phyloP scores from a whole-genome alignment of 2,329 filamentous ascomycete genomes.

The Beauveria scarabaeidicola region DNA sequence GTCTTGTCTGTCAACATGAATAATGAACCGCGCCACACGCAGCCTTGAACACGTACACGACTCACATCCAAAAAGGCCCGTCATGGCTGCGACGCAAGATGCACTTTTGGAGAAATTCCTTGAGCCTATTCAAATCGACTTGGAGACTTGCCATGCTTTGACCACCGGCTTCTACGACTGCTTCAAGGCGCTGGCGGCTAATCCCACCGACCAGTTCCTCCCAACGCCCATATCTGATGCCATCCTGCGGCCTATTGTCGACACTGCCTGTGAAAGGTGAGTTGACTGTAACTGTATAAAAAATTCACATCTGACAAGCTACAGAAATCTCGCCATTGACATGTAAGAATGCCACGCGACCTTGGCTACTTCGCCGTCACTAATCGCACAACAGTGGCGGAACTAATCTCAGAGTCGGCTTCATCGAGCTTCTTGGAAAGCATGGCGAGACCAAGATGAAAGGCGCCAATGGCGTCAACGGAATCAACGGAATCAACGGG shows the following conservation, averaged over 20 bases:
- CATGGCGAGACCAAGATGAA: constrained; percentile 15
- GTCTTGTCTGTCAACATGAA: background rate
- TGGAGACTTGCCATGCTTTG: constrained; percentile 35
- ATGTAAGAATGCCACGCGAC: constrained; percentile 39
- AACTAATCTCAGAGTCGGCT: constrained; percentile 60
- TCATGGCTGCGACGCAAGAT: constrained; percentile 18
- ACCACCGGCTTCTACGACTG: constrained; percentile 38
- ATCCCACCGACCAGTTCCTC: constrained; percentile 48
- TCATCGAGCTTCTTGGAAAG: constrained; percentile 49
- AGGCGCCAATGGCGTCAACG: constrained; percentile 13
- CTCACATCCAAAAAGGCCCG: background rate
- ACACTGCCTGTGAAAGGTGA: constrained; percentile 39
- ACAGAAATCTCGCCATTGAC: constrained; percentile 54
- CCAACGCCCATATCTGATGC: constrained; percentile 54
- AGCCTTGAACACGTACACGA: constrained; percentile 5
- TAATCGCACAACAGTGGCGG: constrained; percentile 44
- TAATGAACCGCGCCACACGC: background rate
- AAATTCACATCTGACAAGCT: background rate
- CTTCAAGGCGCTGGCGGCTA: constrained; percentile 42
- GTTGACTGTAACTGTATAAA: constrained; percentile 18
- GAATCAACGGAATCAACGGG: background rate
- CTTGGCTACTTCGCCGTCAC: constrained; percentile 17
- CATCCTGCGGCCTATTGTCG: constrained; percentile 40
- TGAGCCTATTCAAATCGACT: constrained; percentile 40
- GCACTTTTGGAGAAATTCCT: constrained; percentile 36